These are phyloP conservation scores for Metarhizium robertsii DNA, from an alignment of 2,329 filamentous ascomycete species.

Conservation along the genomic window DNA sequence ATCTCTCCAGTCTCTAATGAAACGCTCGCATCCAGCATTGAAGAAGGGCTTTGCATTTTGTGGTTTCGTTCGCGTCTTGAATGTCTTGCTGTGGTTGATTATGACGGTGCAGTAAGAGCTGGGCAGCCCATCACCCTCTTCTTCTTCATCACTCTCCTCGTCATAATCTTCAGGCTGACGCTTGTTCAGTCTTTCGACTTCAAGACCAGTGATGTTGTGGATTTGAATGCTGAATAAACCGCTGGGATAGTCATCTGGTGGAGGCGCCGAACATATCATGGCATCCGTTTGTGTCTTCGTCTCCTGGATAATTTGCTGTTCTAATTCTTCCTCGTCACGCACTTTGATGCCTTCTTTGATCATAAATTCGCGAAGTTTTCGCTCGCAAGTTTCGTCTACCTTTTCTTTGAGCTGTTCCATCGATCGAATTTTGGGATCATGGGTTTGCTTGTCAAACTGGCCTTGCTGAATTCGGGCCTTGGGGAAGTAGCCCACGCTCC, in stretches of 20 bases:
- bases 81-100: conserved; percentile 61
- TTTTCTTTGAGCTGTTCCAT: conserved; percentile 50
- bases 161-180: conserved; percentile 34
- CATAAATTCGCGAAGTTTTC: conserved; percentile 56
- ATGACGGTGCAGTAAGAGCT: conserved; percentile 66
- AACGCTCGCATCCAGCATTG: conserved; percentile 66
- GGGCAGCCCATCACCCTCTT: conserved; percentile 55
- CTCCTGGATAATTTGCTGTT: conserved; percentile 60
- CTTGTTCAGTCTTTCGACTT: conserved; percentile 51
- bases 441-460: conserved; percentile 52
- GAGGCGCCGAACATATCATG: conserved; percentile 60
- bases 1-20: conserved; percentile 57
- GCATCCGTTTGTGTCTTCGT: conserved; percentile 50
- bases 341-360: conserved; percentile 32
- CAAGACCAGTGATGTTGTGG: conserved; percentile 62
- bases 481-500: conserved; percentile 63
- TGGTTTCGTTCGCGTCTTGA: conserved; percentile 65
- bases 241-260: conserved; percentile 50
- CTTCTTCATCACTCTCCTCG: conserved; percentile 45
- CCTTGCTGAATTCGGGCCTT: conserved; percentile 54
- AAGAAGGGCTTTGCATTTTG: conserved; percentile 73
- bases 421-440: conserved; percentile 46
- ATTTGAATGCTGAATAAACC: conserved; percentile 63
- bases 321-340: conserved; percentile 50
- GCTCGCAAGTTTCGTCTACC: conserved; percentile 42